These are phyloP conservation scores for Dictyostelium firmibasis DNA, from an alignment of 78 protist genomes.

Conservation along the genomic window DNA sequence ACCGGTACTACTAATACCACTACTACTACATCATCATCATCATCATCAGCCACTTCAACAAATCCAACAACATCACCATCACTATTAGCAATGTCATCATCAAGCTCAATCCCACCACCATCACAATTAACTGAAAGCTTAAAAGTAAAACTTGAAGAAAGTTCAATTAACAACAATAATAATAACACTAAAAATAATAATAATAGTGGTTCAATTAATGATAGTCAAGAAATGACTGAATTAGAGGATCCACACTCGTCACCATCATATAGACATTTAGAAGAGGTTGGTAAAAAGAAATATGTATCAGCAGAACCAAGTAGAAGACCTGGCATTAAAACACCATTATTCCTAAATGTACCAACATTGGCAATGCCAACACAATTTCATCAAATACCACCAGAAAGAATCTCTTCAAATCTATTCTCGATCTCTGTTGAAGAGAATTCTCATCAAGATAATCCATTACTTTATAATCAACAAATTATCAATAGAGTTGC, in stretches of 20 bases:
- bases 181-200: neutral
- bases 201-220: neutral
- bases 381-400: slow-evolving; percentile 66
- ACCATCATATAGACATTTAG: slow-evolving; percentile 38
- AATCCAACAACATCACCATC: neutral
- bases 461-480: slow-evolving; percentile 38
- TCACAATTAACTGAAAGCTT: neutral
- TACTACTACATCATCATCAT: neutral
- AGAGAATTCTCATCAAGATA: slow-evolving; percentile 44
- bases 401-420: slow-evolving; percentile 41
- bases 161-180: neutral
- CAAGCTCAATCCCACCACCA: neutral
- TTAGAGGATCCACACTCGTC: neutral
- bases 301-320: slow-evolving; percentile 29
- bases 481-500: slow-evolving; percentile 72
- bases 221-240: neutral
- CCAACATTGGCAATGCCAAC: slow-evolving; percentile 58
- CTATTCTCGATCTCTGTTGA: slow-evolving; percentile 31
- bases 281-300: slow-evolving; percentile 52
- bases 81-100: neutral
- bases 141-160: neutral
- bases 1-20: neutral
- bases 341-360: slow-evolving; percentile 45
- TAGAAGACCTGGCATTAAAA: slow-evolving; percentile 58
- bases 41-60: neutral